Percentiles rank a stretch among this genome's conserved stretches.
phyloP scores from a whole-genome alignment of 805 yeast genomes.

The Monosporozyma solicola region DNA sequence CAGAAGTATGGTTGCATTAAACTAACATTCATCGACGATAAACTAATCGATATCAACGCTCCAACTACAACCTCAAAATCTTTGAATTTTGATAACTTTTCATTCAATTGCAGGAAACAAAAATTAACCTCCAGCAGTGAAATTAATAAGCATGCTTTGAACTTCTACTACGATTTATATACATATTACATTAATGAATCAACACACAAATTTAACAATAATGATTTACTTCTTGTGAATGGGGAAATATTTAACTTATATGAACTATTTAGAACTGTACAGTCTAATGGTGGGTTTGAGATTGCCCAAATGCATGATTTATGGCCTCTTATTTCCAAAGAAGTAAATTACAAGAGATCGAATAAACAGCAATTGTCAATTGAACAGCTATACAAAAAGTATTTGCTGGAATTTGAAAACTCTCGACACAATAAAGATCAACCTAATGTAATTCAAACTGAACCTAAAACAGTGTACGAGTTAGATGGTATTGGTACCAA shows the following conservation, averaged over 20 bases:
- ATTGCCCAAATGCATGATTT: slow-evolving; percentile 54
- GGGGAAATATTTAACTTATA: slow-evolving; percentile 58
- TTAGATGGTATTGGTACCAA: slow-evolving; percentile 32
- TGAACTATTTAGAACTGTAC: slow-evolving; percentile 48
- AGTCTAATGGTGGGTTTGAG: slow-evolving; percentile 56
- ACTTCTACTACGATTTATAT: slow-evolving; percentile 40
- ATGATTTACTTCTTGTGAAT: slow-evolving; percentile 56
- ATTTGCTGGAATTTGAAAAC: slow-evolving; percentile 29
- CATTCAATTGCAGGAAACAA: slow-evolving; percentile 24
- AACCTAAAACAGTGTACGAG: neutral
- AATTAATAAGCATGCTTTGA: slow-evolving; percentile 36
- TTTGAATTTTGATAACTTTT: slow-evolving; percentile 16
- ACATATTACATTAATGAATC: slow-evolving; percentile 31
- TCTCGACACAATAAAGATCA: slow-evolving; percentile 3
- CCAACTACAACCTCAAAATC: neutral
- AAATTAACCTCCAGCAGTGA: slow-evolving; percentile 21
- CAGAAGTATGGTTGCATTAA: slow-evolving; percentile 20
- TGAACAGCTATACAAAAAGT: slow-evolving; percentile 42
- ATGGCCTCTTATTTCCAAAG: slow-evolving; percentile 82
- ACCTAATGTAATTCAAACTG: neutral
- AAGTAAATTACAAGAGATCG: slow-evolving; percentile 66
- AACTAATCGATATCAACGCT: neutral
- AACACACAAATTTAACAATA: slow-evolving; percentile 12
- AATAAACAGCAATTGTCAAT: slow-evolving; percentile 61
- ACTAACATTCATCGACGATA: slow-evolving; percentile 5